Evolutionary conservation across 2,329 filamentous ascomycete genomes (phyloP), one percentile per base, ranked within the genome.

Genomic region (Trichoderma koningiopsis): DNA sequence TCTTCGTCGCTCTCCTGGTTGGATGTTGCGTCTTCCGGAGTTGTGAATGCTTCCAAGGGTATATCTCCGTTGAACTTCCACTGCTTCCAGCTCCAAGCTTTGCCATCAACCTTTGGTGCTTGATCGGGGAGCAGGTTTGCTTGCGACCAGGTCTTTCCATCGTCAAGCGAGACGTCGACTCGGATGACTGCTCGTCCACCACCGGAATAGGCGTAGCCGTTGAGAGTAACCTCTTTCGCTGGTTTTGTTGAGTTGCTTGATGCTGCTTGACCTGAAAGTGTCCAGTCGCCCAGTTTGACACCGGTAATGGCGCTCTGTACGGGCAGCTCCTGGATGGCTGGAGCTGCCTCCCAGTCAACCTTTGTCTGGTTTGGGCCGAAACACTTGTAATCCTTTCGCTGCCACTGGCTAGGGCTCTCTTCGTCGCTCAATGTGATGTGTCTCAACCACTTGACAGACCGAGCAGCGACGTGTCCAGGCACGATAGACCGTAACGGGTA

Each of bases 361-460:
- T 84, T 83, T 37, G 80, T 80, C 76, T 89, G 83, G 74, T 90
- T 90, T 4, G 89, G 89, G 0, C 89, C 88, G 70, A 91, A 91
- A 74, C 86, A 87, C 76, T 91, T 91, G 79, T 92, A 91, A 75
- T 92, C 89, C 22, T 86, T 83, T 27, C 87, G 83, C 75, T 91
- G 88, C 88, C 89, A 90, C 74, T 90, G 86, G 55, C 85, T 89
- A 4, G 83, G 79, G 72, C 88, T 89, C 77, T 92, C 90, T 71
- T 92, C 89, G 68, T 89, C 87, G 49, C 88, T 87, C 1, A 92
- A 81, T 0, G 86, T 84, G 66, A 92, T 88, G 56, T 86, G 85
- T 71, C 84, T 87, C 2, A 92, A 80, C 90, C 89, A 92, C 75
- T 92, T 92, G 72, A 91, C 89, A 6, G 86, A 89, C 1, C 89